Evolutionary conservation across 1,284 basidiomycete genomes (phyloP).

Genomic region (Marasmius fiardii): DNA sequence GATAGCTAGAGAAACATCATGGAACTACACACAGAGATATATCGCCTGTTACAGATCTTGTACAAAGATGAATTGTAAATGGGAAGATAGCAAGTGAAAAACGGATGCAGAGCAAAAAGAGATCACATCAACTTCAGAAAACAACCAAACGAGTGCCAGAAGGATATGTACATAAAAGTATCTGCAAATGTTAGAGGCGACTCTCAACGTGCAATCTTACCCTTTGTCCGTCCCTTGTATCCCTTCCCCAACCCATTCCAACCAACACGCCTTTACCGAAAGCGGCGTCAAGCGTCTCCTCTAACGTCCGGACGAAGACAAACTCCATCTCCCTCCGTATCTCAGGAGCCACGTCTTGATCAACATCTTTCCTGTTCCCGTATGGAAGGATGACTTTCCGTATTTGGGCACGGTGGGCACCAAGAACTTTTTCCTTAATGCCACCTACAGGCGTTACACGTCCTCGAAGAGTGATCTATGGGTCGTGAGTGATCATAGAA

Average conservation of each 20-base stretch:
- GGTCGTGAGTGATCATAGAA: not conserved
- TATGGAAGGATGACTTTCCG: constrained; percentile 80
- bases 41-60: not conserved
- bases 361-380: constrained; percentile 82
- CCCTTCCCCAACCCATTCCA: constrained; percentile 9
- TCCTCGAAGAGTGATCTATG: constrained; percentile 72
- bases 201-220: constrained; percentile 6
- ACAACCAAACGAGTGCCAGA: no score
- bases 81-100: not conserved
- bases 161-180: constrained; percentile 31
- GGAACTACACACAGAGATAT: no score
- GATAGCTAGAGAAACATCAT: no score
- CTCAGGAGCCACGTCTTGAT: constrained; percentile 75
- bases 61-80: not conserved
- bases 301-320: constrained; percentile 74
- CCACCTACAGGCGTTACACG: constrained; percentile 81
- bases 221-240: not conserved
- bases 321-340: constrained; percentile 74
- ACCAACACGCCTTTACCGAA: constrained; percentile 58
- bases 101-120: not conserved
- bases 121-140: not conserved
- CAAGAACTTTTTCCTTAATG: constrained; percentile 80
- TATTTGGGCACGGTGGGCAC: constrained; percentile 81
- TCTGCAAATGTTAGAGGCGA: constrained; percentile 23
- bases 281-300: constrained; percentile 78